Evolutionary conservation across 768 basidiomycete species (phyloP).

Genomic region (Naganishia randhawae): DNA sequence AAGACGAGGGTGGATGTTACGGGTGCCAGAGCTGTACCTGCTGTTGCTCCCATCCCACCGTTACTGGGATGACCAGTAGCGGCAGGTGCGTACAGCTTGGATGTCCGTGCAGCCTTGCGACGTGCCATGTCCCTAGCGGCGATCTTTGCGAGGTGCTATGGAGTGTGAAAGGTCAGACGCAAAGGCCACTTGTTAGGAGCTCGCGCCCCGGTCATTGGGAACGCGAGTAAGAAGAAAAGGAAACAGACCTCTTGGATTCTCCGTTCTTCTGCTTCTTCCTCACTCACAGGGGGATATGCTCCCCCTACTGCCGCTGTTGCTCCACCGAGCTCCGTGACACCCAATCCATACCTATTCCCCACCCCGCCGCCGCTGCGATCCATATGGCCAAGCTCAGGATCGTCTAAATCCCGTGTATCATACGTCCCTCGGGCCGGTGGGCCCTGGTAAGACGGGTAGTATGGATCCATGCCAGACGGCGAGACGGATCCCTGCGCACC

Average conservation of each 20-base stretch:
- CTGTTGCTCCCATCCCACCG: not conserved
- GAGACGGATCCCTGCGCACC: too few species aligned
- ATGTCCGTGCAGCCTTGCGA: conserved; percentile 31
- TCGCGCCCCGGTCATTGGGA: too few species aligned
- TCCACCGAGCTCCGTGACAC: not conserved
- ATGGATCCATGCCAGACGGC: not conserved
- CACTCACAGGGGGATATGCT: conserved; percentile 26
- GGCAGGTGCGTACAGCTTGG: conserved; percentile 11
- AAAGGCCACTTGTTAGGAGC: too few species aligned
- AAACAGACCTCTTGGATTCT: conserved; percentile 31
- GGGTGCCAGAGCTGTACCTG: not conserved
- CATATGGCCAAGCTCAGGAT: conserved; percentile 18
- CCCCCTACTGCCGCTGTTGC: not conserved
- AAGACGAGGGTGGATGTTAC: conserved; percentile 5
- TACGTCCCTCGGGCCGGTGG: conserved; percentile 1
- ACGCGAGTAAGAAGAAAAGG: too few species aligned
- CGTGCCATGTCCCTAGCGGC: conserved; percentile 29
- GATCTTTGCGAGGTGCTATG: conserved; percentile 29
- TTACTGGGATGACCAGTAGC: not conserved
- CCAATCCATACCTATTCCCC: not conserved
- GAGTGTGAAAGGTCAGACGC: not conserved
- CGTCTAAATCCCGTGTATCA: not conserved
- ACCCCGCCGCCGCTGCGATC: not conserved
- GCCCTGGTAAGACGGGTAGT: not conserved
- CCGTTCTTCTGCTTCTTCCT: conserved; percentile 30